Percentiles rank a stretch among this genome's conserved stretches.
These are phyloP conservation scores for Globisporangium spinosum DNA, from an alignment of 352 stramenopile species.

Conservation along the genomic window DNA sequence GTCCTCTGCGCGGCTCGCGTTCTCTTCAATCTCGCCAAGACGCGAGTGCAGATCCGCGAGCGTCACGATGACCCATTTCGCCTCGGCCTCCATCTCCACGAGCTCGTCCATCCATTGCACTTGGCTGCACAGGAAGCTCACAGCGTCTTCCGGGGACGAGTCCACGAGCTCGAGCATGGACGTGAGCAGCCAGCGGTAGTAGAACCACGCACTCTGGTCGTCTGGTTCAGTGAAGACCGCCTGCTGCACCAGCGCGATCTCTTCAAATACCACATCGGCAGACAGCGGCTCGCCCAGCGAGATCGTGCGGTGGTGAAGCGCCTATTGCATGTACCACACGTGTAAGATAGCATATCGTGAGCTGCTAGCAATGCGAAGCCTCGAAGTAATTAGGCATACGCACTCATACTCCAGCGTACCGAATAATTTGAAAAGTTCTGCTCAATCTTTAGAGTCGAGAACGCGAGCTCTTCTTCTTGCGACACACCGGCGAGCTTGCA, in stretches of 20 bases:
- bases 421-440: conserved; percentile 99
- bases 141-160: conserved; percentile 34
- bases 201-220: conserved; percentile 99
- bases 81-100: conserved; percentile 68
- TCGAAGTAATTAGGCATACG: too few relatives aligned
- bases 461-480: conserved; percentile 87
- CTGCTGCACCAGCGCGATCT: conserved; percentile 89
- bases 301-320: conserved; percentile 67
- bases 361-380: too few relatives aligned
- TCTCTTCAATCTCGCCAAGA: conserved; percentile 26
- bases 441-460: conserved; percentile 94
- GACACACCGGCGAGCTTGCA: conserved; percentile 48
- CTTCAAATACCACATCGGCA: conserved; percentile 50
- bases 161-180: conserved; percentile 59
- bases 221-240: conserved; percentile 98
- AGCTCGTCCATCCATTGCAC: conserved; percentile 80
- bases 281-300: conserved; percentile 45
- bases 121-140: conserved; percentile 64
- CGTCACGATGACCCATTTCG: conserved; percentile 74
- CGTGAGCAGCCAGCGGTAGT: conserved; percentile 92
- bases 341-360: neutral
- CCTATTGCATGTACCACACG: conserved; percentile 16
- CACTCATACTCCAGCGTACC: conserved; percentile 29
- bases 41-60: conserved; percentile 49
- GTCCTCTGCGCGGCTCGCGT: conserved; percentile 22